Evolutionary conservation across 371 early-diverging fungal species (phyloP).

Genomic region (Conidiobolus incongruus): DNA sequence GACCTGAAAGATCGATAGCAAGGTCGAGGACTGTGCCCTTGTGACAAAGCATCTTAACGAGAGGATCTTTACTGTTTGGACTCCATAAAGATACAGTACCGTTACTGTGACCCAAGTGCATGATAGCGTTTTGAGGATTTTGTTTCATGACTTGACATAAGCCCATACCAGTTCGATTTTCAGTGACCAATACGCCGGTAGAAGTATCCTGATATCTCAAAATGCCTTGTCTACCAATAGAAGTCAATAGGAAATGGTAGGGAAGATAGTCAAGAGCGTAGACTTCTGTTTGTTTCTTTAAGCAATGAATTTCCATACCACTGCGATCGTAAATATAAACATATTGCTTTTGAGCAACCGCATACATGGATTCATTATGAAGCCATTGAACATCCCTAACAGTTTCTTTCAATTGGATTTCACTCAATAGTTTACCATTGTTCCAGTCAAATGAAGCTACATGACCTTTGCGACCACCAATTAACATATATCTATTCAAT

Average conservation of each 20-base stretch:
- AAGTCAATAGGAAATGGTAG: slow-evolving; percentile 86
- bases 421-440: slow-evolving; percentile 55
- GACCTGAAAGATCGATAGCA: slow-evolving; percentile 68
- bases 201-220: slow-evolving; percentile 95
- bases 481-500: slow-evolving; percentile 34
- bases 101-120: slow-evolving; percentile 78
- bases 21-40: slow-evolving; percentile 64
- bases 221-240: slow-evolving; percentile 57
- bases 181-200: slow-evolving; percentile 74
- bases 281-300: slow-evolving; percentile 63
- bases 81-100: slow-evolving; percentile 94
- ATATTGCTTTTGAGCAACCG: slow-evolving; percentile 90
- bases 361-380: slow-evolving; percentile 93
- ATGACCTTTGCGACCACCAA: slow-evolving; percentile 83
- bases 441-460: slow-evolving; percentile 86
- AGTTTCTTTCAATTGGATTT: slow-evolving; percentile 70
- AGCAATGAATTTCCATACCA: slow-evolving; percentile 86
- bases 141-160: slow-evolving; percentile 63
- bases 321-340: slow-evolving; percentile 90
- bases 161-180: slow-evolving; percentile 58
- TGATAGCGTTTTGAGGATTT: slow-evolving; percentile 83
- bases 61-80: slow-evolving; percentile 55
- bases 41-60: slow-evolving; percentile 93
- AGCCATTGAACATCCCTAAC: slow-evolving; percentile 87
- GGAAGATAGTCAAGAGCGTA: slow-evolving; percentile 81